phyloP scores from a whole-genome alignment of 176 grass and related monocot genomes.

The Pontederia crassipes region DNA sequence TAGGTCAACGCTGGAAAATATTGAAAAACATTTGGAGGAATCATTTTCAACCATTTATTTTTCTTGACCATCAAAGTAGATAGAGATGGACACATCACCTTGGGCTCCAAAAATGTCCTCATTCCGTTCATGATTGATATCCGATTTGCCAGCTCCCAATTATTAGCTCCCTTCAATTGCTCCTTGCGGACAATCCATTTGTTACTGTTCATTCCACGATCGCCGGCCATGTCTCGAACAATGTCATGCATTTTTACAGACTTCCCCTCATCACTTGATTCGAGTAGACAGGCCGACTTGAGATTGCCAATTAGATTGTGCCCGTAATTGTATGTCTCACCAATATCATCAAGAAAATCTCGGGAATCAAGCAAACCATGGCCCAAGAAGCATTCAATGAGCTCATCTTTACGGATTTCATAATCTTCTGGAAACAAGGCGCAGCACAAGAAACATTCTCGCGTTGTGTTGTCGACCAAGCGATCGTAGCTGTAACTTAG shows the following conservation, averaged over 20 bases:
- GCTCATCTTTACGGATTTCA: no score
- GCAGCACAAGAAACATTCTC: no score
- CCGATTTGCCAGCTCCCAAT: neutral
- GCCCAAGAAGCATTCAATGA: neutral
- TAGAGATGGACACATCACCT: no score
- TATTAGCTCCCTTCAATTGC: neutral
- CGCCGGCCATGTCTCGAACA: neutral
- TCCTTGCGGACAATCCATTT: constrained; percentile 1
- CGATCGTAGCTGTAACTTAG: neutral
- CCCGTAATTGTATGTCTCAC: neutral
- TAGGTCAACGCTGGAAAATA: no score
- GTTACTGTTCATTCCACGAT: neutral
- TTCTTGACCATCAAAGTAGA: no score
- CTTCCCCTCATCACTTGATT: neutral
- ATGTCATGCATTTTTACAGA: neutral
- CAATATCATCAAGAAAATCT: neutral
- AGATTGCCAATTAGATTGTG: neutral
- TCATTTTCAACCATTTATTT: neutral
- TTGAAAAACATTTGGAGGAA: no score
- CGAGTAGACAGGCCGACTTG: neutral
- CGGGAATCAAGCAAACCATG: neutral
- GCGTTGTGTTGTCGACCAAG: neutral
- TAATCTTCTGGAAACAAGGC: no score
- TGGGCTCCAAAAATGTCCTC: no score
- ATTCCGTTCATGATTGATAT: no score